Conservation (phyloP, 441 rosid species). For the Gossypium davidsonii region DNA sequence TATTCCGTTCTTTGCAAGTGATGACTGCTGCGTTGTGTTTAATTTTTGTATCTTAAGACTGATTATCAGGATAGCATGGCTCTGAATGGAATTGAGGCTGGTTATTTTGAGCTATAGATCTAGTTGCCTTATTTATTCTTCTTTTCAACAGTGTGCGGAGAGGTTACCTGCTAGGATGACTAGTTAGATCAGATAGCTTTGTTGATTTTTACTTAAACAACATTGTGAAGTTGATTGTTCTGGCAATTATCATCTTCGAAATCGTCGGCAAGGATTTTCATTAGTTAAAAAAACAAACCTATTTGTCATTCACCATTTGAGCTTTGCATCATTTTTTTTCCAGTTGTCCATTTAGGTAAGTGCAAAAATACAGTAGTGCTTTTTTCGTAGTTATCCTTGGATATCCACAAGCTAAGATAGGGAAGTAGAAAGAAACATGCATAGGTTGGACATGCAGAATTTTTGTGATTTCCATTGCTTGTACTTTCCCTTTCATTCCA, state of each 20-base stretch:
- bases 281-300: not conserved
- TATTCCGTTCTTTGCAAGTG: not conserved
- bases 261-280: not conserved
- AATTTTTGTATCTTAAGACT: not conserved
- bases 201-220: not conserved
- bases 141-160: not conserved
- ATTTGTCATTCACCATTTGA: not conserved
- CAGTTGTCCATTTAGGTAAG: not conserved
- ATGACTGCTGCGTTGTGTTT: not conserved
- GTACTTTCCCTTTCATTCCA: not conserved
- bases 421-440: no score
- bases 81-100: constrained; percentile 1
- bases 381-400: not conserved
- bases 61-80: not conserved
- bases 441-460: no score
- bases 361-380: not conserved
- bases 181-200: not conserved
- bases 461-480: not conserved
- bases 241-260: not conserved
- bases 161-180: not conserved
- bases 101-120: not conserved
- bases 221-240: not conserved
- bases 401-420: not conserved
- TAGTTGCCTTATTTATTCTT: not conserved
- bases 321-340: not conserved